Evolutionary conservation across 139 green algal genomes (phyloP).

Genomic region (Haematococcus lacustris): DNA sequence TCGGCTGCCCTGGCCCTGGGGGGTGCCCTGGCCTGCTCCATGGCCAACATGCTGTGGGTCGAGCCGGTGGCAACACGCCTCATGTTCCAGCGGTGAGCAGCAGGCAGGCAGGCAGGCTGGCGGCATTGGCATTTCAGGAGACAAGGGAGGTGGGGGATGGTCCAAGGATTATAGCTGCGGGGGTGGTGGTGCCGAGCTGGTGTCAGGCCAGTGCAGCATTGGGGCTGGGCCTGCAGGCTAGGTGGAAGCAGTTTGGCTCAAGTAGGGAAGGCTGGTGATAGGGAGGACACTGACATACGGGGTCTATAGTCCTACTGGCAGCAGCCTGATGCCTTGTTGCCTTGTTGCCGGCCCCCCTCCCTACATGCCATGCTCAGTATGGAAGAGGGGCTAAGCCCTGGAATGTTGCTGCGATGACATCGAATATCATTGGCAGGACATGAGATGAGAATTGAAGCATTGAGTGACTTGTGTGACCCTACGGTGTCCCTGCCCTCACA

Average conservation of each 20-base stretch:
- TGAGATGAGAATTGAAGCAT: not conserved
- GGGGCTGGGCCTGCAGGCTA: not conserved
- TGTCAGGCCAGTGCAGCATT: not conserved
- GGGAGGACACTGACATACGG: too few species aligned
- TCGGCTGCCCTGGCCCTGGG: slow-evolving; percentile 12
- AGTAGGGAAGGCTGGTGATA: not conserved
- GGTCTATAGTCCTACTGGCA: too few species aligned
- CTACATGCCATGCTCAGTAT: not conserved
- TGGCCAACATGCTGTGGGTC: slow-evolving; percentile 47
- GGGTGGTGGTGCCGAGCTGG: not conserved
- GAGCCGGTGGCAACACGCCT: slow-evolving; percentile 52
- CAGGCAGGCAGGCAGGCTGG: not conserved
- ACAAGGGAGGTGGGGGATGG: too few species aligned
- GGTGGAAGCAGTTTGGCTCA: not conserved
- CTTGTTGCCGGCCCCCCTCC: too few species aligned
- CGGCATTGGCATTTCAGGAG: too few species aligned
- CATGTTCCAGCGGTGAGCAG: slow-evolving; percentile 56
- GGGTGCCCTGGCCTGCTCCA: slow-evolving; percentile 27
- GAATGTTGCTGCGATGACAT: not conserved
- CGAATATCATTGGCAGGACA: not conserved
- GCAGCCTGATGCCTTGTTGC: too few species aligned
- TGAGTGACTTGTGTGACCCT: not conserved
- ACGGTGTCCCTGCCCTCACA: too few species aligned
- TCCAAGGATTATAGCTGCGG: too few species aligned
- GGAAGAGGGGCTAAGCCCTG: not conserved